Conservation (phyloP, 805 yeast species). For the Saturnispora halmiae region DNA sequence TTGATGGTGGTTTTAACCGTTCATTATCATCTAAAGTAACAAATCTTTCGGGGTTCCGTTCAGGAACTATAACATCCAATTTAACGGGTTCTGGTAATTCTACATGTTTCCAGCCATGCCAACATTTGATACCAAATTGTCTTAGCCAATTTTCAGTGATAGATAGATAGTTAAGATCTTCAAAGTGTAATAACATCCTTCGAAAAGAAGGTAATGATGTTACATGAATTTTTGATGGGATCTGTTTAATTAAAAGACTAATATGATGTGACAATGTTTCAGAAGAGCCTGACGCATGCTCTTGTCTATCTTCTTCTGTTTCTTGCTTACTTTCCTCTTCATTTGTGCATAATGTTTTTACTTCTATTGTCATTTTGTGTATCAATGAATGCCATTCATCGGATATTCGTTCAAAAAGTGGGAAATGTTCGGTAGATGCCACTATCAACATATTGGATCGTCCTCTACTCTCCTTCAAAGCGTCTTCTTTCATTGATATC, state of each 20-base stretch:
- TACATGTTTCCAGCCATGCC: slow-evolving; percentile 8
- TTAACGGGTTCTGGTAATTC: neutral
- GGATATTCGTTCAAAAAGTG: slow-evolving; percentile 1
- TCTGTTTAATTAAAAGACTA: neutral
- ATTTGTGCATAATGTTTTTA: too few species aligned
- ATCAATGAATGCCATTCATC: slow-evolving; percentile 4
- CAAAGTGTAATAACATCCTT: slow-evolving; percentile 7
- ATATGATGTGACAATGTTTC: neutral
- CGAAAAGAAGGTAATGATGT: slow-evolving; percentile 6
- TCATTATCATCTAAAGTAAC: neutral
- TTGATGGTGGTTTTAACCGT: slow-evolving; percentile 21
- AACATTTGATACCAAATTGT: slow-evolving; percentile 7
- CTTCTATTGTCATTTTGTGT: too few species aligned
- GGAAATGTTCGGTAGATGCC: slow-evolving; percentile 5
- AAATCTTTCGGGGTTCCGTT: neutral
- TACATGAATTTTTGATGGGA: neutral
- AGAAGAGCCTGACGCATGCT: too few species aligned
- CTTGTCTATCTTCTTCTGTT: too few species aligned
- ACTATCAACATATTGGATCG: slow-evolving; percentile 3
- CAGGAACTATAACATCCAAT: neutral
- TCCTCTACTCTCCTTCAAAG: neutral
- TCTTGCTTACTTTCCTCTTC: too few species aligned
- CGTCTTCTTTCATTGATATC: neutral
- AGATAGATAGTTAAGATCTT: neutral
- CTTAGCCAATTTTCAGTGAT: neutral